These are phyloP conservation scores for Fistulifera pelliculosa DNA, from an alignment of 108 stramenopile species.

Conservation along the genomic window DNA sequence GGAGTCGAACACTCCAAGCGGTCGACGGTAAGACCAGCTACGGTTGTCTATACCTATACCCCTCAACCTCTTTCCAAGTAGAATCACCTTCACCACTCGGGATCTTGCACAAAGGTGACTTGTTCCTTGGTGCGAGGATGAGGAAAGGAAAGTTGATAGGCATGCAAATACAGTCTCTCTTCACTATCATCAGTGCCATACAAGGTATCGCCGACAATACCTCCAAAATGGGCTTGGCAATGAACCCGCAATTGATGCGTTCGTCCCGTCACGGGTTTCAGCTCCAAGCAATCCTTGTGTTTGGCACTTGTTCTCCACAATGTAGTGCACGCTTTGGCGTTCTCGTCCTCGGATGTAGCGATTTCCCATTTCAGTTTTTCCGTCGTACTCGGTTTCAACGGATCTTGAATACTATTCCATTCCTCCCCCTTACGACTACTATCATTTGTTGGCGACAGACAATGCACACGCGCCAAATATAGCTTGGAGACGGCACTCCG, in stretches of 20 bases:
- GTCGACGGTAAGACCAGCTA: no score
- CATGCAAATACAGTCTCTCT: conserved; percentile 4
- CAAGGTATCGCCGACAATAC: conserved; percentile 55
- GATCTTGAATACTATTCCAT: conserved; percentile 38
- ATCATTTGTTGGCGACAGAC: conserved; percentile 43
- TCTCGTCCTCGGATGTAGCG: conserved; percentile 17
- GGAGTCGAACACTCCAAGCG: no score
- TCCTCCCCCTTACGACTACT: no score
- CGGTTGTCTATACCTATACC: no score
- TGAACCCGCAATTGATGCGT: conserved; percentile 88
- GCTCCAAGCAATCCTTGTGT: not conserved
- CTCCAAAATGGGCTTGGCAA: conserved; percentile 42
- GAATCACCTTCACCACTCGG: not conserved
- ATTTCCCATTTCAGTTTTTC: conserved; percentile 65
- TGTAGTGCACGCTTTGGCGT: conserved; percentile 29
- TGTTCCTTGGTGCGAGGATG: not conserved
- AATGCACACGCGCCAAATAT: conserved; percentile 44
- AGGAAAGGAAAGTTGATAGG: conserved; percentile 2
- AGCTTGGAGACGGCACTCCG: conserved; percentile 32
- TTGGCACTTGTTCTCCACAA: conserved; percentile 28
- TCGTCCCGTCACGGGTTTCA: conserved; percentile 53
- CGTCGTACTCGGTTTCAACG: conserved; percentile 30
- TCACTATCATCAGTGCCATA: conserved; percentile 29
- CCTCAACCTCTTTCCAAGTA: no score
- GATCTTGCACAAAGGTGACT: conserved; percentile 1